A percentile compares a stretch with the other conserved stretches of the same genome.
Evolutionary conservation across 2,329 filamentous ascomycete species (phyloP).

Genomic region (Geosmithia morbida): DNA sequence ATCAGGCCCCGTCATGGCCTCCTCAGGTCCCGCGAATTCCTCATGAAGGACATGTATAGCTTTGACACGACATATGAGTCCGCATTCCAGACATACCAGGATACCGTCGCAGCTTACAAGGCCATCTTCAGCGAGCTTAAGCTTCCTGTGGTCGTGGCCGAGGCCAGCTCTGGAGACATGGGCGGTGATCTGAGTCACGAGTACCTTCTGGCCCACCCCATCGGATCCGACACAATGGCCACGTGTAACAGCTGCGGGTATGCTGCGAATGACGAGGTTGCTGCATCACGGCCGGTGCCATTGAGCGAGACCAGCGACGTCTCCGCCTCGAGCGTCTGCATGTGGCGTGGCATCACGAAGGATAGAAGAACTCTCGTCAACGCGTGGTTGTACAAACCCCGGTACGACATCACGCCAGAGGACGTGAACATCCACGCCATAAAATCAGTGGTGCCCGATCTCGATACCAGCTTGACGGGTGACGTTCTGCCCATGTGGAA

Average conservation of each 20-base stretch:
- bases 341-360: conserved; percentile 51
- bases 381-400: conserved; percentile 39
- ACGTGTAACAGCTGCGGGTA: conserved; percentile 61
- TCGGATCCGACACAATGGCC: conserved; percentile 77
- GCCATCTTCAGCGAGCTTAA: conserved; percentile 71
- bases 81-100: conserved; percentile 69
- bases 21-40: conserved; percentile 75
- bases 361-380: conserved; percentile 56
- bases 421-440: conserved; percentile 42
- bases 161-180: conserved; percentile 92
- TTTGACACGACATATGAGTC: conserved; percentile 58
- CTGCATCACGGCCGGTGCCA: conserved; percentile 12
- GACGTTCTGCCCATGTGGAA: neutral
- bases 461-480: conserved; percentile 39
- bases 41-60: conserved; percentile 98
- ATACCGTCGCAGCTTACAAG: conserved; percentile 60
- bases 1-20: conserved; percentile 76
- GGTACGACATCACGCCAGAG: conserved; percentile 7
- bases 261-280: conserved; percentile 80
- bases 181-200: conserved; percentile 89
- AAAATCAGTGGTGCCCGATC: conserved; percentile 47
- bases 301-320: neutral
- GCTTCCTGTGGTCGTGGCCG: conserved; percentile 69
- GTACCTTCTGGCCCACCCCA: conserved; percentile 68
- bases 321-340: conserved; percentile 9